Conservation (phyloP, 2,329 filamentous ascomycete species). For the Nothomitra cinnamomea region DNA sequence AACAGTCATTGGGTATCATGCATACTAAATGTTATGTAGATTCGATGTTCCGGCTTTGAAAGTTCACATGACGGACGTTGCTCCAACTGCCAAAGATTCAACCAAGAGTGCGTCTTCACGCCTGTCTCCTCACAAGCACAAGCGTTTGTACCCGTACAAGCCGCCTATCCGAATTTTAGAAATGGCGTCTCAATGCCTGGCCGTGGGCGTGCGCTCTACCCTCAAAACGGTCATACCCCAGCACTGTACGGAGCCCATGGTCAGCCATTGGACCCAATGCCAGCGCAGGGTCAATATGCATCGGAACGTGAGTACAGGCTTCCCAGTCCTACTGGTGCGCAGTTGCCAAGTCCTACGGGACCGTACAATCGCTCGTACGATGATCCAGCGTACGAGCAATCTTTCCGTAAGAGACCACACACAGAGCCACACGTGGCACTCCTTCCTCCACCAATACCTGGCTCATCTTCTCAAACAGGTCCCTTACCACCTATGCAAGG, state of each 20-base stretch:
- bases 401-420: slow-evolving; percentile 17
- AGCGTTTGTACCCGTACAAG: slow-evolving; percentile 57
- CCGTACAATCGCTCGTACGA: slow-evolving; percentile 15
- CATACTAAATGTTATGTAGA: slow-evolving; percentile 28
- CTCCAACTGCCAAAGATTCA: slow-evolving; percentile 55
- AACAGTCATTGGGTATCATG: too few relatives aligned
- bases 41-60: slow-evolving; percentile 61
- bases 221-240: slow-evolving; percentile 15
- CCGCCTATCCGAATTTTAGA: slow-evolving; percentile 40
- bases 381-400: slow-evolving; percentile 9
- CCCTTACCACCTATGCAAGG: slow-evolving; percentile 4
- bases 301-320: slow-evolving; percentile 1
- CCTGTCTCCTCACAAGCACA: slow-evolving; percentile 58
- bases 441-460: slow-evolving; percentile 19
- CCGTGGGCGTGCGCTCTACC: slow-evolving; percentile 1
- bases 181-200: slow-evolving; percentile 15
- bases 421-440: slow-evolving; percentile 20
- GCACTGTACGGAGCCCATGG: slow-evolving; percentile 32
- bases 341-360: slow-evolving; percentile 8
- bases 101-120: slow-evolving; percentile 62
- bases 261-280: slow-evolving; percentile 27
- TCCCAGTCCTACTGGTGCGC: neutral
- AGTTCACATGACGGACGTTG: slow-evolving; percentile 54
- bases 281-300: slow-evolving; percentile 8
- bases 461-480: slow-evolving; percentile 5